These are phyloP conservation scores for Aspergillus udagawae DNA, from an alignment of 2,329 filamentous ascomycete genomes.

Conservation along the genomic window DNA sequence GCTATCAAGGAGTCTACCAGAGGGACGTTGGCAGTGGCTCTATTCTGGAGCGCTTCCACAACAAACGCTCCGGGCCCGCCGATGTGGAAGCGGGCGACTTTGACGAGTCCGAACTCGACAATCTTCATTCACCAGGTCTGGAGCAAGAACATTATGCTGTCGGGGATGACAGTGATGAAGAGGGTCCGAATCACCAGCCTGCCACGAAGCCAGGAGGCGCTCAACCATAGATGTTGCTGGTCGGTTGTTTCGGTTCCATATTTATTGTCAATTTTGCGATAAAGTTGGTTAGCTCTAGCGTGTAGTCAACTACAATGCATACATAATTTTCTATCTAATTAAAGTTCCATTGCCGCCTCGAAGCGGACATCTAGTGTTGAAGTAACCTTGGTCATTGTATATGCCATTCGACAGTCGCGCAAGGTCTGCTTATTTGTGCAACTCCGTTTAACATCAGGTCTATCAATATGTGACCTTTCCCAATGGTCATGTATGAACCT, in stretches of 20 bases:
- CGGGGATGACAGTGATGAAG: conserved; percentile 44
- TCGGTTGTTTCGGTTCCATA: conserved; percentile 4
- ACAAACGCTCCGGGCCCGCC: conserved; percentile 34
- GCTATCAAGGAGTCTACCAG: conserved; percentile 40
- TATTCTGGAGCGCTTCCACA: conserved; percentile 47
- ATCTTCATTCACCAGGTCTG: conserved; percentile 41
- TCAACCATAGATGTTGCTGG: conserved; percentile 3
- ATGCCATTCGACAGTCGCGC: neutral
- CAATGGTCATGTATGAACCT: neutral
- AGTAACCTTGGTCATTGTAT: neutral
- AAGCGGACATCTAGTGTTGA: neutral
- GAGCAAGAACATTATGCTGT: conserved; percentile 44
- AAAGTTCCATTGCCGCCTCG: neutral
- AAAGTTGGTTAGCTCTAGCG: neutral
- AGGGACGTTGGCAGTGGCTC: conserved; percentile 40
- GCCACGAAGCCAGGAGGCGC: conserved; percentile 3
- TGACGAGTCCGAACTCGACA: conserved; percentile 59
- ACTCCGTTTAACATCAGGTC: neutral
- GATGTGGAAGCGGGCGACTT: conserved; percentile 62
- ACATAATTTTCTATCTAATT: neutral
- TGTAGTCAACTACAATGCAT: neutral
- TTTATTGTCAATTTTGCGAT: conserved; percentile 2
- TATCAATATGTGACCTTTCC: neutral
- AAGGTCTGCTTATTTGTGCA: neutral
- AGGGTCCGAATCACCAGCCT: conserved; percentile 18